Base-by-base conservation (phyloP, 495 filamentous ascomycete genomes). In the Neurospora terricola region DNA sequence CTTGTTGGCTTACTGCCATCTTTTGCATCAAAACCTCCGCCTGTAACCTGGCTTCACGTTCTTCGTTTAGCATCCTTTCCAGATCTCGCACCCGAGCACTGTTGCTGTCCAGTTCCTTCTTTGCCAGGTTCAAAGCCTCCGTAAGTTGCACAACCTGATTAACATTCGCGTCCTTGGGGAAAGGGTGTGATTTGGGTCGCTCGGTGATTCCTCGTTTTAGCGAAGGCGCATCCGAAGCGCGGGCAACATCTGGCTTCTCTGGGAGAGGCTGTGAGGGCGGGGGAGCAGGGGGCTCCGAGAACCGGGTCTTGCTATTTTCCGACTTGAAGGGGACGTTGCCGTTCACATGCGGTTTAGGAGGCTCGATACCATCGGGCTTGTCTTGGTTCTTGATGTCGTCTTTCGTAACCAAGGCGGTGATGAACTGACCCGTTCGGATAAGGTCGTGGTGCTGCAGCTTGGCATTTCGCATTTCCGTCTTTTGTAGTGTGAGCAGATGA, bases 241-340 rank as follows among this genome's bases (percentile, higher is more conserved):
- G 82, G 69, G 86, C 84, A 48, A 88, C 87, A 81, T 96, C 92
- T 2, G 94, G 94, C 78, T 97, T 97, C 76, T 96, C 93, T 7
- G 94, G 94, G 0, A 97, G 83, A 18, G 94, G 93, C 77, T 97
- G 94, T 77, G 95, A 92, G 14, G 95, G 95, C 18, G 96, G 94
- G 37, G 95, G 96, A 21, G 93, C 92, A 10, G 93, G 94, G 23
- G 94, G 94, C 72, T 97, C 93, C 4, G 92, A 95, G 74, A 97
- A 97, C 62, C 92, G 80, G 80, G 88, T 79, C 81, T 92, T 87
- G 79, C 89, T 82, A 27, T 73, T 86, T 87, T 88, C 84, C 16
- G 83, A 82, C 43, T 83, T 80, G 77, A 88, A 86, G 10, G 87
- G 82, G 36, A 80, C 74, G 70, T 79, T 79, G 14, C 82, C 83